A percentile compares a stretch with the other conserved stretches of the same genome.
Evolutionary conservation across 1,284 basidiomycete species (phyloP).

Genomic region (Irpex sp.): DNA sequence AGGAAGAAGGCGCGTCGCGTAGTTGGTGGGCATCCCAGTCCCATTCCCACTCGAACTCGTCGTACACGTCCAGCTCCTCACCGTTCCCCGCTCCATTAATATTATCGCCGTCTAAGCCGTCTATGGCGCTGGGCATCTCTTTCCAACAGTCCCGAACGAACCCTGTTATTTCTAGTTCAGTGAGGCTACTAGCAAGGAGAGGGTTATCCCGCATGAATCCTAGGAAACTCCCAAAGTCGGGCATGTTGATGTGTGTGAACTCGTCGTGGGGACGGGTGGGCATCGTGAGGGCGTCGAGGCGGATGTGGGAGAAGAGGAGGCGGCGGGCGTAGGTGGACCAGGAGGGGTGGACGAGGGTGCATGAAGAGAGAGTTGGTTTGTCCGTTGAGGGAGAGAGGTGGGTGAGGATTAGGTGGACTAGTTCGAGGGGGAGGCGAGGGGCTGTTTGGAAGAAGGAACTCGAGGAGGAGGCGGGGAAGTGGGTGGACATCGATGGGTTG

Average conservation of each 20-base stretch:
- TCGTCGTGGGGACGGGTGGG: neutral
- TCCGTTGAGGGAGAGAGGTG: neutral
- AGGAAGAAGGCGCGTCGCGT: neutral
- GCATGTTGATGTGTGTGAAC: neutral
- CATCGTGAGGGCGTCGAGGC: neutral
- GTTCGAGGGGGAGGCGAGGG: conserved; percentile 1
- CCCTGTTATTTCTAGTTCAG: neutral
- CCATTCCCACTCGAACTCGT: neutral
- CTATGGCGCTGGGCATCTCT: too few relatives aligned
- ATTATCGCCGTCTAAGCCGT: too few relatives aligned
- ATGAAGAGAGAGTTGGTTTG: conserved; percentile 1
- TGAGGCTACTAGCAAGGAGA: neutral
- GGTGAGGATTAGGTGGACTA: neutral
- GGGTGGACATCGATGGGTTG: too few relatives aligned
- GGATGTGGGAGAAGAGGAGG: conserved; percentile 1
- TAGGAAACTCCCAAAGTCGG: conserved; percentile 1
- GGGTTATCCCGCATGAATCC: neutral
- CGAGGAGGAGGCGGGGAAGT: too few relatives aligned
- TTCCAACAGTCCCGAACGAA: neutral
- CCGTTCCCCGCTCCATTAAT: neutral
- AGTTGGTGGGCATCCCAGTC: neutral
- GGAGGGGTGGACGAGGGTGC: neutral
- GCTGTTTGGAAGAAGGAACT: neutral
- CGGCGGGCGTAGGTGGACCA: neutral
- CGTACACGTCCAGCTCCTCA: neutral